Percentiles rank a stretch among this genome's conserved stretches.
Conservation (phyloP, 805 yeast genomes). For the Candida golubevii region DNA sequence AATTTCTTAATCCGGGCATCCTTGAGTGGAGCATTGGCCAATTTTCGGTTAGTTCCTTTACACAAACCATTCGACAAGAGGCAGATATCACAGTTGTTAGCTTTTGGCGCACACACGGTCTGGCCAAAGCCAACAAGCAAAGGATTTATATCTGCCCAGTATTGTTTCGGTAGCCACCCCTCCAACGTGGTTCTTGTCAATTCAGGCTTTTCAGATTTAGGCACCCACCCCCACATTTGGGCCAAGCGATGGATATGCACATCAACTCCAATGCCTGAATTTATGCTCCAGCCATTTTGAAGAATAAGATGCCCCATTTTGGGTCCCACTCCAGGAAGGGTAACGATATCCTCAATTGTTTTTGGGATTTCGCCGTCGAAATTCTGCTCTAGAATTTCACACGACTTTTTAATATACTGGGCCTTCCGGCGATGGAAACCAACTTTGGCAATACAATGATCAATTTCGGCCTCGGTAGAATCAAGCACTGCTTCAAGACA, state of each 20-base stretch:
- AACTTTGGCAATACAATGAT: conserved; percentile 65
- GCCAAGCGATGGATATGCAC: conserved; percentile 83
- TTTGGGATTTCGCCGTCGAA: conserved; percentile 70
- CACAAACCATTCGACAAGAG: conserved; percentile 54
- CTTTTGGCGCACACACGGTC: conserved; percentile 71
- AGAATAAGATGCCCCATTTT: conserved; percentile 85
- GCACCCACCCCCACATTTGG: conserved; percentile 77
- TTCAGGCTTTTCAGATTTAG: conserved; percentile 61
- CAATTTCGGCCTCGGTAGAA: conserved; percentile 54
- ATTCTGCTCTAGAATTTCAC: conserved; percentile 45
- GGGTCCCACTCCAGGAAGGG: conserved; percentile 91
- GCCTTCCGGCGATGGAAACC: conserved; percentile 88
- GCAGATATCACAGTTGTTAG: conserved; percentile 69
- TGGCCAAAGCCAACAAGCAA: conserved; percentile 92
- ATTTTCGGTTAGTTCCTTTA: conserved; percentile 48
- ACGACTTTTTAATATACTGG: conserved; percentile 57
- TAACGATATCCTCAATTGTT: conserved; percentile 57
- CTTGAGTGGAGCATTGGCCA: conserved; percentile 26
- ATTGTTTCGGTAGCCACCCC: conserved; percentile 64
- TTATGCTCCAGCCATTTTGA: conserved; percentile 77
- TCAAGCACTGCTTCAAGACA: conserved; percentile 50
- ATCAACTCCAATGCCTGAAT: conserved; percentile 88
- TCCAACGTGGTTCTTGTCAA: conserved; percentile 65
- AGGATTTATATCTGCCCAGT: conserved; percentile 86
- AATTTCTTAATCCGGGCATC: conserved; percentile 28